These are phyloP conservation scores for Cystoisospora suis DNA, from an alignment of 169 alveolate genomes.

Conservation along the genomic window DNA sequence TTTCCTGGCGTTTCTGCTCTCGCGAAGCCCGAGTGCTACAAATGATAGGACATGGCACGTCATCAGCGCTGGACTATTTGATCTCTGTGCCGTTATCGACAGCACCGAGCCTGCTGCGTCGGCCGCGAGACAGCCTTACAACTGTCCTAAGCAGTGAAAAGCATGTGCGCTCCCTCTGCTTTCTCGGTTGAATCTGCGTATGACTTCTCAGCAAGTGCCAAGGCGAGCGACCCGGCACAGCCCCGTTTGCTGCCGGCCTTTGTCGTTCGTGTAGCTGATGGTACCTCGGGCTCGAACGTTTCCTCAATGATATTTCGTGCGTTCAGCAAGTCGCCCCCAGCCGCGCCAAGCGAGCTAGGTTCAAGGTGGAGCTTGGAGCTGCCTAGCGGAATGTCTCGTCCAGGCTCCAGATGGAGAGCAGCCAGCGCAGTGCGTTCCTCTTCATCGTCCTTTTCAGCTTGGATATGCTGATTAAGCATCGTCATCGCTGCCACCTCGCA, in stretches of 20 bases:
- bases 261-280: no score
- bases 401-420: not conserved
- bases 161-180: no score
- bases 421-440: not conserved
- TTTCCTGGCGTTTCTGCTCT: not conserved
- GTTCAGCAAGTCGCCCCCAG: not conserved
- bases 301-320: not conserved
- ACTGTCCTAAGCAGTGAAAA: no score
- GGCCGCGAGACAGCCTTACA: no score
- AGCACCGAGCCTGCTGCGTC: not conserved
- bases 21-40: no score
- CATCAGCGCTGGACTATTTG: not conserved
- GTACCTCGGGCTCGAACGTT: not conserved
- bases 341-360: not conserved
- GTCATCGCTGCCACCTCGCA: conserved; percentile 32
- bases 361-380: not conserved
- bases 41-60: no score
- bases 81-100: not conserved
- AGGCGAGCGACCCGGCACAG: no score
- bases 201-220: no score
- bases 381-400: not conserved
- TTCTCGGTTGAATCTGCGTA: no score
- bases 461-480: conserved; percentile 21
- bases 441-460: not conserved
- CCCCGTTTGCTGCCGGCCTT: no score